Evolutionary conservation across 2,329 filamentous ascomycete species (phyloP), one percentile per base, ranked within the genome.

Genomic region (Diaporthe velutina): DNA sequence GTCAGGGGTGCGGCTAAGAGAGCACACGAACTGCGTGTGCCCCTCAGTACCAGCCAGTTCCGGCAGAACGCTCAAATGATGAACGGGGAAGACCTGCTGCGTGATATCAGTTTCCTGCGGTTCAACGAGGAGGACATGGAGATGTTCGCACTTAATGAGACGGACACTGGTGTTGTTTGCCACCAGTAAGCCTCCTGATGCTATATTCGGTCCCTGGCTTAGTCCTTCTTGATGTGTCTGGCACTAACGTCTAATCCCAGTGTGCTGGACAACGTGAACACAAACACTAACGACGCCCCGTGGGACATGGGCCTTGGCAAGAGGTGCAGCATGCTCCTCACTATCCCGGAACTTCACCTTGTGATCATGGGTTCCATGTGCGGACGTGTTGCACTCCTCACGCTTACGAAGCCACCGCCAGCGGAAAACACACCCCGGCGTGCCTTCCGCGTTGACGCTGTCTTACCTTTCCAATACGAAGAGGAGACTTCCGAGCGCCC

Each of bases 311-410:
- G 79, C 76, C 78, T 80, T 35, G 82, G 84, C 55, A 86, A 91
- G 77, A 88, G 91, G 3, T 83, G 94, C 30, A 92, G 89, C 82
- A 91, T 94, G 86, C 83, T 91, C 50, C 84, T 88, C 0, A 87
- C 92, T 68, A 90, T 96, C 1, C 92, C 93, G 0, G 91, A 94
- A 78, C 85, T 97, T 1, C 92, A 88, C n/a, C 84, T 95, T 19
- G 88, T 95, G 12, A 85, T 94, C 4, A 84, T 93, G 1, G 94
- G 89, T 0, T 92, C 91, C 15, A 88, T 91, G n/a, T 89, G 88
- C 64, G 94, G 94, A 0, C 88, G 91, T 12, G 93, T 91, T 0
- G 87, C 89, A 1, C 84, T 96, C 3, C 80, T 93, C 71, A 88
- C 88, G 1, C 81, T 95, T 35, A 94, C 93, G 80, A 66, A 81